phyloP scores from a whole-genome alignment of 371 early-diverging fungal species.

The Phascolomyces articulosus region DNA sequence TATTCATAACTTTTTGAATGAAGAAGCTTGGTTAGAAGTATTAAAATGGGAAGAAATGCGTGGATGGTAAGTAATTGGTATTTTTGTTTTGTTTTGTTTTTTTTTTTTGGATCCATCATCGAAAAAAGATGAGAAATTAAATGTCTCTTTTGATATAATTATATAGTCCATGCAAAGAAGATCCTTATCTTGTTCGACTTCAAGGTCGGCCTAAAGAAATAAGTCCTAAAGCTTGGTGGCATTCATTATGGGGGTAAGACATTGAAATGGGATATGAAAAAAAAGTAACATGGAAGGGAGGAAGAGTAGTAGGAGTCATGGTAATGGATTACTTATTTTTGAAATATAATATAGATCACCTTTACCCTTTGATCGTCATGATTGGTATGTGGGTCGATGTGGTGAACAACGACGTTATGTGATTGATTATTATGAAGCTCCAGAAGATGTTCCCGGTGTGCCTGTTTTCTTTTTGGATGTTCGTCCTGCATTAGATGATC shows the following conservation, averaged over 20 bases:
- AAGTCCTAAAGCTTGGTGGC: constrained; percentile 77
- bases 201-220: constrained; percentile 81
- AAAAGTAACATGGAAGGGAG: too few relatives aligned
- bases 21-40: constrained; percentile 93
- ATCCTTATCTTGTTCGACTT: constrained; percentile 77
- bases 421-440: constrained; percentile 78
- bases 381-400: constrained; percentile 79
- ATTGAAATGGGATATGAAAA: too few relatives aligned
- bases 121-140: too few relatives aligned
- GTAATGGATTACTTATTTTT: neutral
- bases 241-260: constrained; percentile 60
- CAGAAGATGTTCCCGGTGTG: constrained; percentile 64
- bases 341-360: constrained; percentile 45
- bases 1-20: constrained; percentile 97
- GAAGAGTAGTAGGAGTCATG: too few relatives aligned
- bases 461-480: constrained; percentile 84
- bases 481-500: constrained; percentile 79
- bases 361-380: constrained; percentile 81
- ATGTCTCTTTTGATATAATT: neutral
- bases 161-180: constrained; percentile 55
- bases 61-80: constrained; percentile 54
- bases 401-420: constrained; percentile 76
- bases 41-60: constrained; percentile 89
- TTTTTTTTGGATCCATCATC: too few relatives aligned
- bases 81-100: neutral